Percentiles rank a stretch among this genome's conserved stretches.
Evolutionary conservation across 352 stramenopile genomes (phyloP).

Genomic region (Phytophthora pluvialis): DNA sequence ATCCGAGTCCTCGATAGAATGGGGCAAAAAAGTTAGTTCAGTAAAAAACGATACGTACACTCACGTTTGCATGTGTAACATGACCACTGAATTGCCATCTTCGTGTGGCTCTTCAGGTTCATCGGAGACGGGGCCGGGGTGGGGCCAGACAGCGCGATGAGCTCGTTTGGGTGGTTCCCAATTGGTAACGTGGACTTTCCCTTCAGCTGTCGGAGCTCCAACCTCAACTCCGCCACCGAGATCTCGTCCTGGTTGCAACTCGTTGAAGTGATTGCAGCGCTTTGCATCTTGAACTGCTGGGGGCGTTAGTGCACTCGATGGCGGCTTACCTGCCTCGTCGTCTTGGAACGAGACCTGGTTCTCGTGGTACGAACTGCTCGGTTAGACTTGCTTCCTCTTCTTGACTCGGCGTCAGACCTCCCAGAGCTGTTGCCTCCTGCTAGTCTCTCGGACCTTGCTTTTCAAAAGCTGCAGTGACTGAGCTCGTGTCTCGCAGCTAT

Average conservation of each 20-base stretch:
- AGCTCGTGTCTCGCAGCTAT: too few relatives aligned
- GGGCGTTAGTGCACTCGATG: background rate
- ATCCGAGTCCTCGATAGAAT: background rate
- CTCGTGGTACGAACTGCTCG: constrained; percentile 1
- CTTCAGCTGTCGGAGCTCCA: constrained; percentile 13
- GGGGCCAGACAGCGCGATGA: background rate
- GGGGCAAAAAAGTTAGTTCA: background rate
- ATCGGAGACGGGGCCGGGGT: background rate
- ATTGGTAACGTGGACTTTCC: constrained; percentile 11
- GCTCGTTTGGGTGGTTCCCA: background rate
- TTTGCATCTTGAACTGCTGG: constrained; percentile 13
- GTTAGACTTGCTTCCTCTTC: constrained; percentile 7
- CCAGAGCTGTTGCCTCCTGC: constrained; percentile 4
- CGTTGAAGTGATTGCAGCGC: constrained; percentile 16
- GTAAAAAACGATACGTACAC: constrained; percentile 60
- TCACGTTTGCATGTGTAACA: constrained; percentile 68
- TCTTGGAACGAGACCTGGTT: background rate
- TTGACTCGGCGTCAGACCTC: constrained; percentile 20
- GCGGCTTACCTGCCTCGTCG: background rate
- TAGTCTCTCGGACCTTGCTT: constrained; percentile 30
- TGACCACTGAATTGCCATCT: constrained; percentile 68
- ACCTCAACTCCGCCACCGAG: constrained; percentile 15
- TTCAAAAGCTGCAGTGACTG: constrained; percentile 38
- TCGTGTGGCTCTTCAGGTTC: constrained; percentile 39
- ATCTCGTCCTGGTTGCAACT: constrained; percentile 25